Evolutionary conservation across 257 asterid genomes (phyloP).

Genomic region (Petrea volubilis): DNA sequence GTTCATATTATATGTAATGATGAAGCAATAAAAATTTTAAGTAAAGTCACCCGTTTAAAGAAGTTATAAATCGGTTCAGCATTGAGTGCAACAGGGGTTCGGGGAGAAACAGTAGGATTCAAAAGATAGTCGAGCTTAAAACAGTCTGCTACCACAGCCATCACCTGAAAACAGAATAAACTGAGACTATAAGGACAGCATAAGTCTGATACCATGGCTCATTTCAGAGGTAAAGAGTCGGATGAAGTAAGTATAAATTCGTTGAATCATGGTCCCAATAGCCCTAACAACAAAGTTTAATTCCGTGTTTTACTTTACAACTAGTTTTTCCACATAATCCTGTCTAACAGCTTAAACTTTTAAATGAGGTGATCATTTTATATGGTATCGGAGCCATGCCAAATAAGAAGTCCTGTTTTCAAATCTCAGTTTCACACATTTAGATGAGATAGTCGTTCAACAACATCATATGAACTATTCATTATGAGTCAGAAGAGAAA

Average conservation of each 20-base stretch:
- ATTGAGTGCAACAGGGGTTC: slow-evolving; percentile 58
- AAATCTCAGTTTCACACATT: too few species aligned
- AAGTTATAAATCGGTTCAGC: slow-evolving; percentile 80
- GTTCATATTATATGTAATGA: not conserved
- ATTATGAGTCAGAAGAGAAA: not conserved
- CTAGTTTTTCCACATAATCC: not conserved
- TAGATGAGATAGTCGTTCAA: too few species aligned
- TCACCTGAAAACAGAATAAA: slow-evolving; percentile 51
- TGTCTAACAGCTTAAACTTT: too few species aligned
- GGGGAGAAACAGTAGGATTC: slow-evolving; percentile 91
- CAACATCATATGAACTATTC: not conserved
- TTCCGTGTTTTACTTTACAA: not conserved
- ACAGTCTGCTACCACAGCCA: slow-evolving; percentile 97
- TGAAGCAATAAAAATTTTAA: not conserved
- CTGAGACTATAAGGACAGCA: slow-evolving; percentile 10
- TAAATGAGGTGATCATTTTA: too few species aligned
- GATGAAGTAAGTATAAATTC: not conserved
- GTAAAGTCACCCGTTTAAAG: slow-evolving; percentile 62
- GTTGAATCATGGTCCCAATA: not conserved
- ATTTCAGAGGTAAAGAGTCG: not conserved
- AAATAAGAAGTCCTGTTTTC: too few species aligned
- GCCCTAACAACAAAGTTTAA: too few species aligned
- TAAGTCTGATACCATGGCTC: not conserved
- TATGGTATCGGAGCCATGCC: too few species aligned
- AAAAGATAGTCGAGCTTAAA: slow-evolving; percentile 97